A percentile compares a stretch with the other conserved stretches of the same genome.
Evolutionary conservation across 257 asterid genomes (phyloP).

Genomic region (Phtheirospermum japonicum): DNA sequence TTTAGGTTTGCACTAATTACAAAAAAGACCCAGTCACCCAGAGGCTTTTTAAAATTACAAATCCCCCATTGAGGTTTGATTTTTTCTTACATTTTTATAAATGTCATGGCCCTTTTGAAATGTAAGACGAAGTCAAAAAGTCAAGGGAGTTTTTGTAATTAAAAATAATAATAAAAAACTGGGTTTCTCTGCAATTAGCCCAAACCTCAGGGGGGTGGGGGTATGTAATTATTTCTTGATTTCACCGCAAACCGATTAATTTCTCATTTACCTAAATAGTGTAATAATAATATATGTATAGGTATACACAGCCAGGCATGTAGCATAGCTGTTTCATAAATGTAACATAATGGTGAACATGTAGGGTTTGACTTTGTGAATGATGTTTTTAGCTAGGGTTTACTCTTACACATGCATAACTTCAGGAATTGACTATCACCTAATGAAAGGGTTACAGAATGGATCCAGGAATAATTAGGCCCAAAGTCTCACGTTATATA

Average conservation of each 20-base stretch:
- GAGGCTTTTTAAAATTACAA: too few relatives aligned
- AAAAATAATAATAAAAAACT: not conserved
- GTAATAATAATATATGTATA: not conserved
- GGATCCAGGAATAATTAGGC: not conserved
- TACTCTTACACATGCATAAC: not conserved
- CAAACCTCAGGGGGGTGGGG: not conserved
- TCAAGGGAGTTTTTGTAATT: too few relatives aligned
- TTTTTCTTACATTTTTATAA: too few relatives aligned
- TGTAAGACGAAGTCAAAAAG: too few relatives aligned
- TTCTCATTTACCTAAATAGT: not conserved
- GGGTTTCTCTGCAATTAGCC: not conserved
- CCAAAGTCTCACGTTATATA: not conserved
- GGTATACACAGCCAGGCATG: not conserved
- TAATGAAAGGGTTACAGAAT: not conserved
- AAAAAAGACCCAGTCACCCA: too few relatives aligned
- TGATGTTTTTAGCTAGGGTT: not conserved
- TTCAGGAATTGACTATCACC: not conserved
- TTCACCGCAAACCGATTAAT: not conserved
- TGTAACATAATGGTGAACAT: not conserved
- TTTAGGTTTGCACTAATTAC: too few relatives aligned
- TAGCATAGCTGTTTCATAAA: not conserved
- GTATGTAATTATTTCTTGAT: too few relatives aligned
- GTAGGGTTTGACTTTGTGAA: slow-evolving; percentile 1
- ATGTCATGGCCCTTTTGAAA: too few relatives aligned
- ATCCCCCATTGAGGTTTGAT: too few relatives aligned